These are phyloP conservation scores for Russula emetica DNA, from an alignment of 768 basidiomycete species.

Conservation along the genomic window DNA sequence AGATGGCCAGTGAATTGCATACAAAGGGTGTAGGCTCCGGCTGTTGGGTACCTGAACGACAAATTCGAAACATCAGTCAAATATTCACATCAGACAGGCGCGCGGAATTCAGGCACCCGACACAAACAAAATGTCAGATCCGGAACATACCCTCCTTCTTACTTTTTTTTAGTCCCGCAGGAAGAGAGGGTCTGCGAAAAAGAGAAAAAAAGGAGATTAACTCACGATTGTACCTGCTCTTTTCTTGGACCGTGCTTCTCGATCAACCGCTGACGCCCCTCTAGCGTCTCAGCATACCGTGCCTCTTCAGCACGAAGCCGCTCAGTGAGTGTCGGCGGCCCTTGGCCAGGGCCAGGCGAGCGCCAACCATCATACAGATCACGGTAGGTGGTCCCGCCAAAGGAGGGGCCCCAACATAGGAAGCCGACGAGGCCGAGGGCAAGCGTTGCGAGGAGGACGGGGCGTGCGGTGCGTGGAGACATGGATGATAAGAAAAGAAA, in stretches of 20 bases:
- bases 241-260: constrained; percentile 12
- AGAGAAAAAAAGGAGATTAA: background rate
- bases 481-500: background rate
- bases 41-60: constrained; percentile 7
- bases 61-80: background rate
- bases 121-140: background rate
- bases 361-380: background rate
- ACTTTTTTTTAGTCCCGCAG: background rate
- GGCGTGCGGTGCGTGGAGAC: constrained; percentile 11
- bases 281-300: background rate
- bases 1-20: background rate
- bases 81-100: background rate
- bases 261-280: constrained; percentile 2
- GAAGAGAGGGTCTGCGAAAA: background rate
- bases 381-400: background rate
- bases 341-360: no score
- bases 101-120: background rate
- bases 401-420: constrained; percentile 9
- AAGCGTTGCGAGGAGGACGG: background rate
- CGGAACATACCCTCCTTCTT: background rate
- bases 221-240: constrained; percentile 13
- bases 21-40: constrained; percentile 12
- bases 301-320: constrained; percentile 5
- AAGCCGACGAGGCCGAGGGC: background rate
- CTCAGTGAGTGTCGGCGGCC: background rate